Conservation (phyloP, 2,329 filamentous ascomycete species). For the Thelonectria rubi region DNA sequence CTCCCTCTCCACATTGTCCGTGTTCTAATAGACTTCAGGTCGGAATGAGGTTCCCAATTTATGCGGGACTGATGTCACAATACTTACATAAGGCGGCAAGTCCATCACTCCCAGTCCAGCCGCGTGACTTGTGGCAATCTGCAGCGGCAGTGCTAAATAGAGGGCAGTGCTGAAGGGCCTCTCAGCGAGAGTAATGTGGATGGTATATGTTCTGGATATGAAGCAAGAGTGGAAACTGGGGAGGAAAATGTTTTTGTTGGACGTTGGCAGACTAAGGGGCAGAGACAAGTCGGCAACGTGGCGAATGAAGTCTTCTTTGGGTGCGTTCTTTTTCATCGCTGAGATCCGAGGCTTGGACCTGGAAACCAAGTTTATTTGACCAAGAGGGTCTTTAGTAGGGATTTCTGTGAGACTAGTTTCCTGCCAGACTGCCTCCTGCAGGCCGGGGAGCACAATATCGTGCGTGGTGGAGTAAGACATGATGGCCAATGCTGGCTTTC, state of each 20-base stretch:
- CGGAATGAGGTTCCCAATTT: too few species aligned
- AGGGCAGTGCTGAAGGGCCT: conserved; percentile 24
- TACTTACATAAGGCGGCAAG: background rate
- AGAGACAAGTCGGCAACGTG: conserved; percentile 5
- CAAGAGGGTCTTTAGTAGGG: background rate
- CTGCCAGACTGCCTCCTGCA: background rate
- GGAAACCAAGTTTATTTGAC: background rate
- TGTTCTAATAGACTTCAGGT: too few species aligned
- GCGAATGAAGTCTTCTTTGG: background rate
- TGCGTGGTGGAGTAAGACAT: background rate
- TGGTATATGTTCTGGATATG: conserved; percentile 27
- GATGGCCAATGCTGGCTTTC: background rate
- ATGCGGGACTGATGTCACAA: background rate
- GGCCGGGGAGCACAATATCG: background rate
- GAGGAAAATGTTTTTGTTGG: conserved; percentile 24
- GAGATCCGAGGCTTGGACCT: background rate
- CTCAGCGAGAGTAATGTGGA: conserved; percentile 18
- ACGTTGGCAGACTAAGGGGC: conserved; percentile 22
- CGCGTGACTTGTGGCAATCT: conserved; percentile 14
- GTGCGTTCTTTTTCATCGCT: background rate
- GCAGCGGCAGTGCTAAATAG: conserved; percentile 25
- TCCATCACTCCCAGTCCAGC: background rate
- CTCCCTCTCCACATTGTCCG: too few species aligned
- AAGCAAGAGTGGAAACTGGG: conserved; percentile 35
- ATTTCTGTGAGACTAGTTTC: background rate